A percentile compares a stretch with the other conserved stretches of the same genome.
Conservation (phyloP, 1,284 basidiomycete species). For the Ustanciosporium gigantosporum region DNA sequence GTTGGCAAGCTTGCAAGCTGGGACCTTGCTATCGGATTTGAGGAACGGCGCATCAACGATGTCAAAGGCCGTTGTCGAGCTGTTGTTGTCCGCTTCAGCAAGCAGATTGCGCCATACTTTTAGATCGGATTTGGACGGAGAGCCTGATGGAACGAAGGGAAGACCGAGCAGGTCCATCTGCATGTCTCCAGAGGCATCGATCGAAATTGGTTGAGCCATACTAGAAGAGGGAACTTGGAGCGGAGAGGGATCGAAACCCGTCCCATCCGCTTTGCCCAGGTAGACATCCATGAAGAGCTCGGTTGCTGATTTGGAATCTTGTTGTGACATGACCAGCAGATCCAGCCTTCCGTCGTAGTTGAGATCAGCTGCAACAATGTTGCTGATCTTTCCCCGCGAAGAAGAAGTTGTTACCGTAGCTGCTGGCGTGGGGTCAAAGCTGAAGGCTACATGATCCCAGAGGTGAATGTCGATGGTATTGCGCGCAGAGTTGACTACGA, state of each 20-base stretch:
- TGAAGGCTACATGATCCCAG: conserved; percentile 76
- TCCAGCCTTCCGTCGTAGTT: conserved; percentile 89
- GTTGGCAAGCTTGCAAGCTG: conserved; percentile 72
- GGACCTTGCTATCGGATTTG: conserved; percentile 11
- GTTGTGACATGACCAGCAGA: conserved; percentile 74
- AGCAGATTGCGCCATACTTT: conserved; percentile 49
- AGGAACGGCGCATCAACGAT: conserved; percentile 17
- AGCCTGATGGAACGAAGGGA: conserved; percentile 60
- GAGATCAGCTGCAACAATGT: conserved; percentile 89
- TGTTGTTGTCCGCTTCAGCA: conserved; percentile 2
- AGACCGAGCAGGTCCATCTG: conserved; percentile 83
- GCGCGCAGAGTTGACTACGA: conserved; percentile 74
- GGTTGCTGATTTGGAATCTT: conserved; percentile 8
- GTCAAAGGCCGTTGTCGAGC: conserved; percentile 17
- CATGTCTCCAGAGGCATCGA: conserved; percentile 86
- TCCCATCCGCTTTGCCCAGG: conserved; percentile 29
- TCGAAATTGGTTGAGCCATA: conserved; percentile 77
- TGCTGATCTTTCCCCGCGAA: conserved; percentile 62
- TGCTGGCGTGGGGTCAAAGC: conserved; percentile 67
- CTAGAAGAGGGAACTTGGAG: conserved; percentile 70
- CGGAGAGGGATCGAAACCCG: conserved; percentile 31
- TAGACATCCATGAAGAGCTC: conserved; percentile 30
- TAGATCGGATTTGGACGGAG: conserved; percentile 27
- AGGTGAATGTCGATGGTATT: conserved; percentile 74
- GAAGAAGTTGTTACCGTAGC: conserved; percentile 46